These are phyloP conservation scores for Pichia ethanolica DNA, from an alignment of 805 yeast genomes.

Conservation along the genomic window DNA sequence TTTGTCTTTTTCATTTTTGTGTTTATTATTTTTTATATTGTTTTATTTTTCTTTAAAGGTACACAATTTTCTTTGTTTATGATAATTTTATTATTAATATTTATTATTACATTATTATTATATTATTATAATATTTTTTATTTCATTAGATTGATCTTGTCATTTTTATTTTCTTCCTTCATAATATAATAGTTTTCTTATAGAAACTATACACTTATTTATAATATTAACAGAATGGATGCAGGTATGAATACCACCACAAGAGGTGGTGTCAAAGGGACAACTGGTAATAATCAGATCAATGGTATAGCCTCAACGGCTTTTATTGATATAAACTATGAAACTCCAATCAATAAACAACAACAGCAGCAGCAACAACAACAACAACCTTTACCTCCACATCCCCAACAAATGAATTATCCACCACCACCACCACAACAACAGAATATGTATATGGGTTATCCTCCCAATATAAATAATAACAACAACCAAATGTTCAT, in stretches of 20 bases:
- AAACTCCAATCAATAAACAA: conserved; percentile 27
- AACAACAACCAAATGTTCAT: neutral
- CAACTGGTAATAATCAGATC: neutral
- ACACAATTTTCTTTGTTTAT: too few species aligned
- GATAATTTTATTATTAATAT: too few species aligned
- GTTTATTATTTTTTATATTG: too few species aligned
- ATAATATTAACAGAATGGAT: neutral
- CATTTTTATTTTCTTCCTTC: too few species aligned
- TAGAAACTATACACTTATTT: too few species aligned
- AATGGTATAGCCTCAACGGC: conserved; percentile 34
- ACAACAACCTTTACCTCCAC: conserved; percentile 1
- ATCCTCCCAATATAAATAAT: neutral
- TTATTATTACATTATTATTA: too few species aligned
- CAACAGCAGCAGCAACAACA: conserved; percentile 12
- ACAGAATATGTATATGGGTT: neutral
- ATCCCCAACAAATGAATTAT: neutral
- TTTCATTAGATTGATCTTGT: too few species aligned
- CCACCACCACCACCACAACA: neutral
- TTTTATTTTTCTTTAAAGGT: too few species aligned
- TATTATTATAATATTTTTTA: too few species aligned
- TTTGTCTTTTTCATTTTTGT: too few species aligned
- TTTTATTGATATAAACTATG: conserved; percentile 37
- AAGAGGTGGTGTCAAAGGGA: neutral
- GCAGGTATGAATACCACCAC: conserved; percentile 4
- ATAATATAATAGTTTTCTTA: too few species aligned